A percentile compares a stretch with the other conserved stretches of the same genome.
Evolutionary conservation across 1,139 yeast species (phyloP).

Genomic region (Maudiozyma humilis): DNA sequence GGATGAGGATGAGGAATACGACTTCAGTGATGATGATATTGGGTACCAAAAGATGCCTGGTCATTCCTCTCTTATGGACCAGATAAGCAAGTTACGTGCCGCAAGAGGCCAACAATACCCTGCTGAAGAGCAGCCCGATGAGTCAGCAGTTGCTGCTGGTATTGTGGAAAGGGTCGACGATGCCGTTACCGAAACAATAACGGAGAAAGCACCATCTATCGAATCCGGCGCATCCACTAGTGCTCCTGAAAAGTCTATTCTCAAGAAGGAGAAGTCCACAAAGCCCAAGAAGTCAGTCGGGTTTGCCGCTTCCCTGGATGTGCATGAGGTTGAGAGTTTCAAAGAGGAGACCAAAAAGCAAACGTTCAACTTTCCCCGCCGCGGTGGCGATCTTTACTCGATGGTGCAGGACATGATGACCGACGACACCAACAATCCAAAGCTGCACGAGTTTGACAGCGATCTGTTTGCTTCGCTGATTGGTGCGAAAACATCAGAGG

Average conservation of each 20-base stretch:
- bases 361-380: slow-evolving; percentile 20
- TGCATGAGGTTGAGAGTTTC: slow-evolving; percentile 53
- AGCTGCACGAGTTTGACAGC: slow-evolving; percentile 24
- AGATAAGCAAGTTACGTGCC: slow-evolving; percentile 23
- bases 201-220: neutral
- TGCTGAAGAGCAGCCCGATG: neutral
- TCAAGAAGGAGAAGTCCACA: slow-evolving; percentile 12
- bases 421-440: slow-evolving; percentile 14
- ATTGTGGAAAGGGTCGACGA: neutral
- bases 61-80: slow-evolving; percentile 27
- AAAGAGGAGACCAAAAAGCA: slow-evolving; percentile 42
- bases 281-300: slow-evolving; percentile 42
- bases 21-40: slow-evolving; percentile 11
- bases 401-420: slow-evolving; percentile 9
- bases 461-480: slow-evolving; percentile 28
- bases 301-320: slow-evolving; percentile 44
- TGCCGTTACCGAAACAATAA: neutral
- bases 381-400: slow-evolving; percentile 12
- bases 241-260: slow-evolving; percentile 14
- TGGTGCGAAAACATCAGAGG: slow-evolving; percentile 29
- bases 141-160: neutral
- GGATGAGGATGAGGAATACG: slow-evolving; percentile 6
- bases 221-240: neutral
- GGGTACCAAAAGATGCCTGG: slow-evolving; percentile 23
- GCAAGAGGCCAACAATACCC: slow-evolving; percentile 3